These are phyloP conservation scores for Dendrobium nobile DNA, from an alignment of 106 monocot species.

Conservation along the genomic window DNA sequence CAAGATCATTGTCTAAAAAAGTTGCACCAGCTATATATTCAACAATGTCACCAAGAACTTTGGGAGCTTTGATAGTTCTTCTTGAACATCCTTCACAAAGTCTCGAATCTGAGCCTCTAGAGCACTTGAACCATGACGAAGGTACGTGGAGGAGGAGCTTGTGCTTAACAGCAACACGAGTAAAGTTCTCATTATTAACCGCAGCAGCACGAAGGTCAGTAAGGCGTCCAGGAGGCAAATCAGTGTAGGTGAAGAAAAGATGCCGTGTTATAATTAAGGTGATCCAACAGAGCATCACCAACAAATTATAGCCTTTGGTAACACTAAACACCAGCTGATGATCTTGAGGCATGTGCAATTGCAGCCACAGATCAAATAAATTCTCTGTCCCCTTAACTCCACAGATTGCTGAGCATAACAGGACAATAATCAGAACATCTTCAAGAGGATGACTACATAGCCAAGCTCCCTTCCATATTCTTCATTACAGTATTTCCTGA, in stretches of 20 bases:
- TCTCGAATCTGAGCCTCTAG: constrained; percentile 92
- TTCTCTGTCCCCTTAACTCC: too few relatives aligned
- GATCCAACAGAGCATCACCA: constrained; percentile 96
- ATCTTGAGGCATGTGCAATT: constrained; percentile 96
- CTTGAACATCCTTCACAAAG: constrained; percentile 92
- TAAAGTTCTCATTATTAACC: constrained; percentile 99
- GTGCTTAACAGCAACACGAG: constrained; percentile 88
- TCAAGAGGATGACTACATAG: too few relatives aligned
- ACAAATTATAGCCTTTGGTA: constrained; percentile 94
- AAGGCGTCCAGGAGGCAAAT: constrained; percentile 83
- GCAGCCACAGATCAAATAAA: constrained; percentile 9
- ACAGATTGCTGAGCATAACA: too few relatives aligned
- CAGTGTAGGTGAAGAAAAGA: constrained; percentile 83
- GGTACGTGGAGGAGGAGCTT: constrained; percentile 65
- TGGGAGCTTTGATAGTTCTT: constrained; percentile 89
- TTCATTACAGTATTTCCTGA: too few relatives aligned
- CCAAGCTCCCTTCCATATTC: too few relatives aligned
- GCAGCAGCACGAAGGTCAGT: constrained; percentile 96
- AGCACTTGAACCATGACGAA: constrained; percentile 94
- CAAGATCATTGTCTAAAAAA: constrained; percentile 67
- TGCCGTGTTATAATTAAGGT: constrained; percentile 65
- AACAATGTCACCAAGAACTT: constrained; percentile 96
- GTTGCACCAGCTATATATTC: constrained; percentile 94
- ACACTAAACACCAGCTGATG: constrained; percentile 93
- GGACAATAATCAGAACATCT: too few relatives aligned